Conservation (phyloP, 2,329 filamentous ascomycete species). For the Neurospora crassa region DNA sequence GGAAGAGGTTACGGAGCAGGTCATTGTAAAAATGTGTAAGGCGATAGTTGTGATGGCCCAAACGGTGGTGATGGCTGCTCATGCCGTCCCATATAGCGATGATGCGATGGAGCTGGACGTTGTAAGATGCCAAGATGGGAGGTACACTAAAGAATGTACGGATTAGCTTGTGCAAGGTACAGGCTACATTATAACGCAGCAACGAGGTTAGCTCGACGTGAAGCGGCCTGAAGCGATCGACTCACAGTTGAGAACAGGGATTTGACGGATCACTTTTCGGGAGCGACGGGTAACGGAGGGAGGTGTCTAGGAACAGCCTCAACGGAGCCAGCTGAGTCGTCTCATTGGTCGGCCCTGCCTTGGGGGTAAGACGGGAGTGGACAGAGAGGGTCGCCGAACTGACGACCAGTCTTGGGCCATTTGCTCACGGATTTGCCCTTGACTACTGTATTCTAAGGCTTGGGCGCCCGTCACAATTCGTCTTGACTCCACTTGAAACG, state of each 20-base stretch:
- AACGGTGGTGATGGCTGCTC: background rate
- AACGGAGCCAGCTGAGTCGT: conserved; percentile 7
- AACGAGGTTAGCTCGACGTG: conserved; percentile 9
- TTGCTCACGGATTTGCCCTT: background rate
- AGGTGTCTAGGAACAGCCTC: conserved; percentile 17
- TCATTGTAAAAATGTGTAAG: background rate
- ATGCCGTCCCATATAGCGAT: background rate
- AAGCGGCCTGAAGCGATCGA: conserved; percentile 19
- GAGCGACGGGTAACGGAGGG: conserved; percentile 16
- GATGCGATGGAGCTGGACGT: background rate
- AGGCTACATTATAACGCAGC: background rate
- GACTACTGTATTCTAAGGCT: background rate
- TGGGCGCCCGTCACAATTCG: background rate
- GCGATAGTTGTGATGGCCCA: background rate
- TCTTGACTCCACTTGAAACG: background rate
- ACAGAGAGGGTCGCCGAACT: conserved; percentile 1
- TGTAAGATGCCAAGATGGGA: background rate
- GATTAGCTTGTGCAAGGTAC: conserved; percentile 6
- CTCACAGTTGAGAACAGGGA: conserved; percentile 16
- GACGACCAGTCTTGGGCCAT: background rate
- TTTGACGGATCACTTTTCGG: conserved; percentile 15
- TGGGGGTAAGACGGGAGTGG: conserved; percentile 5
- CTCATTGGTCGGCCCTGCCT: conserved; percentile 16
- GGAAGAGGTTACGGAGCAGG: background rate
- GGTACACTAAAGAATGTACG: background rate